These are phyloP conservation scores for Saccharomyces kudriavzevii DNA, from an alignment of 805 yeast genomes.

Conservation along the genomic window DNA sequence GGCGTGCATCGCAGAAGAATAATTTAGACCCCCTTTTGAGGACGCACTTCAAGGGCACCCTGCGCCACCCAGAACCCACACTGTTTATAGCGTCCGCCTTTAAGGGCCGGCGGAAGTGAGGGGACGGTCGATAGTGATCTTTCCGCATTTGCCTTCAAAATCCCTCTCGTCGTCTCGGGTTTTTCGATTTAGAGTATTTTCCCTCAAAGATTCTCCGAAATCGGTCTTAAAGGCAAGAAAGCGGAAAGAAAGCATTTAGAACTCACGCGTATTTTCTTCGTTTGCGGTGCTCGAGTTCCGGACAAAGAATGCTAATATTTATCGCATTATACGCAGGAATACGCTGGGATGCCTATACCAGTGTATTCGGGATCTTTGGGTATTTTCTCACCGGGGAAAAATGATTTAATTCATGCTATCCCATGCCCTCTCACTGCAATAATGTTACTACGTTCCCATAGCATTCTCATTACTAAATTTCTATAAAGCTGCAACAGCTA, in stretches of 20 bases:
- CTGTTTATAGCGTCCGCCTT: background rate
- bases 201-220: background rate
- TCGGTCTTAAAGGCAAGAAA: background rate
- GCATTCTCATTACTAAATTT: background rate
- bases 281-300: background rate
- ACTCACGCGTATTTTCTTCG: background rate
- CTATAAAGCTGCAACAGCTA: background rate
- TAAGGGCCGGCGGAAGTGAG: background rate
- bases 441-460: background rate
- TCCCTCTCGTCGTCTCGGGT: background rate
- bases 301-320: background rate
- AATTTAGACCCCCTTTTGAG: background rate
- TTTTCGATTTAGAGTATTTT: background rate
- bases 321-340: background rate
- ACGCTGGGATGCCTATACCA: background rate
- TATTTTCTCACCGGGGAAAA: background rate
- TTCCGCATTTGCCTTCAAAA: background rate
- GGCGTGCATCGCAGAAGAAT: background rate
- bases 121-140: background rate
- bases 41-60: background rate
- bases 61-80: background rate
- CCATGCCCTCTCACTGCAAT: background rate
- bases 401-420: background rate
- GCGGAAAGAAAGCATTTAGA: background rate
- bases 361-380: background rate